Evolutionary conservation across 1,284 basidiomycete species (phyloP), one percentile per base, ranked within the genome.

Genomic region (Coniferiporia weirii): DNA sequence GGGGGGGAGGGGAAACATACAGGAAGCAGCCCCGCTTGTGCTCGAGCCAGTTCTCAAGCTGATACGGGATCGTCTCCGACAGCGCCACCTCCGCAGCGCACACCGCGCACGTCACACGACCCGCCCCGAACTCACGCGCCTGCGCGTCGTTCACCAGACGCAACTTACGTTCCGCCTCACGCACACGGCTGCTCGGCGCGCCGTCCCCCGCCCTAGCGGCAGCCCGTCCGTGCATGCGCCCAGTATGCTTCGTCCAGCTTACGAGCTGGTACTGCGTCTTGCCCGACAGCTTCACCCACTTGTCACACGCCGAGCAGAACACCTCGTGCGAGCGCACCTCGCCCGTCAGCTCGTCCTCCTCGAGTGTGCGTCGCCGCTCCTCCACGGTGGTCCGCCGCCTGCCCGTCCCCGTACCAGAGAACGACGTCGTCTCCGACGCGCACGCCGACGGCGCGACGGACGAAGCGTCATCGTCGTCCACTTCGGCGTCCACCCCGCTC

Each of bases 141-240:
- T 57, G 55, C 17, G 62, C 38, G 40, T 60, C 62, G 52, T 63
- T 60, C 52, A 63, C 59, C 8, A 63, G 59, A 45, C 54, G 44
- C 20, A 61, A 44, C 51, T 61, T 57, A 12, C 62, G 55, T 36
- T 63, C 62, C 12, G 57, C 61, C 54, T 62, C 61, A 1, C 46
- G 52, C 10, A 62, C 57, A 22, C 57, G 57, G 20, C 45, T 53
- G 36, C 61, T 62, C 13, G 61, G 61, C 13, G 36, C 53, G 8
- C 32, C 40, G 3, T 36, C 57, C 22, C 13, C 32, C 19, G 27
- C 27, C 27, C 27, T 5, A 27, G 13, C 47, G 35, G 38, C 22
- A 15, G 34, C 2, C 36, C 54, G 44, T 4, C 57, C 57, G 49
- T 62, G 61, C 38, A 56, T 49, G 5, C 57, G 59, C 48, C 47